A percentile compares a stretch with the other conserved stretches of the same genome.
Conservation (phyloP, 345 rosid species). For the Balakata baccata region DNA sequence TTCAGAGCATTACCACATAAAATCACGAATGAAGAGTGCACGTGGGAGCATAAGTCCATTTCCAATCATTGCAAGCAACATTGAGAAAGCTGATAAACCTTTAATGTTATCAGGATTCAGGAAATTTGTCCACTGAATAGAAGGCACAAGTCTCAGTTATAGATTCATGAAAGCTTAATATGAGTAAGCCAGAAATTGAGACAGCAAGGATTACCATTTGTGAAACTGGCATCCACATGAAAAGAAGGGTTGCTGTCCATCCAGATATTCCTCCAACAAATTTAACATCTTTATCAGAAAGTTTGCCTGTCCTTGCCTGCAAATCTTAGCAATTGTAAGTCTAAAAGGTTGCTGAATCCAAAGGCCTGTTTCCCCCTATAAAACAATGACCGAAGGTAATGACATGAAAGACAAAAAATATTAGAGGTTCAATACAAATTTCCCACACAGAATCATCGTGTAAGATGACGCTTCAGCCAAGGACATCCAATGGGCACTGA, state of each 20-base stretch:
- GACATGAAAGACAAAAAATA: too few relatives aligned
- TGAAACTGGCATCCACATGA: slow-evolving; percentile 97
- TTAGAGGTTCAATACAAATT: neutral
- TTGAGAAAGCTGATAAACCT: slow-evolving; percentile 77
- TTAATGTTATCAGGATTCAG: slow-evolving; percentile 59
- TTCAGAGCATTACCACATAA: slow-evolving; percentile 74
- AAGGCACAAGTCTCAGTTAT: slow-evolving; percentile 23
- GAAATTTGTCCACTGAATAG: slow-evolving; percentile 84
- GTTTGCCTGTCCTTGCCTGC: slow-evolving; percentile 78
- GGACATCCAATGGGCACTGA: neutral
- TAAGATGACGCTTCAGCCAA: neutral
- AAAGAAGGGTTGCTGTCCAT: slow-evolving; percentile 94
- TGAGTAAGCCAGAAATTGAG: slow-evolving; percentile 13
- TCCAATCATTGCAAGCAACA: slow-evolving; percentile 88
- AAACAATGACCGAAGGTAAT: too few relatives aligned
- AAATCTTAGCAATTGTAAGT: slow-evolving; percentile 36
- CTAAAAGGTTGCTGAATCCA: neutral
- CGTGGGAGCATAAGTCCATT: slow-evolving; percentile 94
- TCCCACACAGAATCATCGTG: neutral
- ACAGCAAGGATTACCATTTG: slow-evolving; percentile 56
- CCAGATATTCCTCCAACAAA: slow-evolving; percentile 72
- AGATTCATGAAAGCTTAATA: neutral
- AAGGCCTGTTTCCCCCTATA: too few relatives aligned
- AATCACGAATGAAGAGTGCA: slow-evolving; percentile 82
- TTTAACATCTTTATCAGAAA: slow-evolving; percentile 59